phyloP scores from a whole-genome alignment of 2,329 filamentous ascomycete genomes.

The Huntiella bhutanensis region DNA sequence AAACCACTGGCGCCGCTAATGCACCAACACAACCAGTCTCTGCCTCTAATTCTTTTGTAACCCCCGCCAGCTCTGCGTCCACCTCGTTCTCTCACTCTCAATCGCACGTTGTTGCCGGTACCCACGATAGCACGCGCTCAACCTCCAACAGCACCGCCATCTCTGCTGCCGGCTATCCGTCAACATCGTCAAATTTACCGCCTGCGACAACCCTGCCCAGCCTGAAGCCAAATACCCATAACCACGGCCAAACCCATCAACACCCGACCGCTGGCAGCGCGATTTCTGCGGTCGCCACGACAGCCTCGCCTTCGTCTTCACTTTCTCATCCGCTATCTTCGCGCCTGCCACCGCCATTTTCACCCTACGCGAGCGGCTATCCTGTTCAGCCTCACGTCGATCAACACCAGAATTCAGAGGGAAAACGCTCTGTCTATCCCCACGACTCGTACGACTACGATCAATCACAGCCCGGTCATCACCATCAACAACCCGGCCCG shows the following conservation, averaged over 20 bases:
- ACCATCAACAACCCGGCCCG: background rate
- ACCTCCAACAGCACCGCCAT: background rate
- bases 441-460: slow-evolving; percentile 11
- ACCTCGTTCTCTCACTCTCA: background rate
- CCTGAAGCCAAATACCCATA: slow-evolving; percentile 7
- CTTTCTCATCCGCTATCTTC: background rate
- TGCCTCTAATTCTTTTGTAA: slow-evolving; percentile 3
- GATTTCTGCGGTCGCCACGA: slow-evolving; percentile 9
- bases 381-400: background rate
- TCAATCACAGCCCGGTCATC: slow-evolving; percentile 2
- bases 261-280: slow-evolving; percentile 7
- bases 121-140: background rate
- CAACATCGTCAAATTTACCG: slow-evolving; percentile 1
- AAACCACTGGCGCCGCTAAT: slow-evolving; percentile 46
- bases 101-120: no score
- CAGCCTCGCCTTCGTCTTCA: slow-evolving; percentile 6
- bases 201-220: slow-evolving; percentile 7
- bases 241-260: slow-evolving; percentile 4
- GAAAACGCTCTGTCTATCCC: slow-evolving; percentile 3
- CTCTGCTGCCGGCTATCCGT: slow-evolving; percentile 3
- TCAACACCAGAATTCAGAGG: background rate
- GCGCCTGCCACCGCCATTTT: slow-evolving; percentile 5
- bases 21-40: slow-evolving; percentile 18
- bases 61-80: background rate
- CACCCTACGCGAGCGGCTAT: slow-evolving; percentile 1